phyloP scores from a whole-genome alignment of 192 early-diverging fungal genomes.

The Entophlyctis helioformis region DNA sequence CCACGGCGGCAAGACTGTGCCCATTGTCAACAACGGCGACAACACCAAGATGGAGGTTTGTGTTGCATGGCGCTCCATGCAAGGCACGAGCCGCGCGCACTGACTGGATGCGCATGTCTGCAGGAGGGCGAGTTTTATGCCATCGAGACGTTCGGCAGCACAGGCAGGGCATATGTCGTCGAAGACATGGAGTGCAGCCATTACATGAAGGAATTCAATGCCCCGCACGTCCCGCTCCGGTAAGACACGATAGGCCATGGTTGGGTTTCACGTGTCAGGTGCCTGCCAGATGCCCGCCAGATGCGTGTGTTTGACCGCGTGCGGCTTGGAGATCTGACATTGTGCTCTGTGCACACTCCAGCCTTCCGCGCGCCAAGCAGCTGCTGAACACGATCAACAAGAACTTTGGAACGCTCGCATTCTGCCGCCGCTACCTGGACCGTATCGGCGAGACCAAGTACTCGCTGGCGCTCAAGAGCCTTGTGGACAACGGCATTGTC shows the following conservation, averaged over 20 bases:
- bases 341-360: slow-evolving; percentile 6
- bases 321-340: background rate
- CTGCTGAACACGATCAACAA: slow-evolving; percentile 73
- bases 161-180: slow-evolving; percentile 74
- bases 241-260: slow-evolving; percentile 7
- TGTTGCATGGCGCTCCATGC: background rate
- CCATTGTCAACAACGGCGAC: slow-evolving; percentile 76
- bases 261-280: too few relatives aligned
- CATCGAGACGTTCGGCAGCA: slow-evolving; percentile 92
- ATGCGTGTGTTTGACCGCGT: background rate
- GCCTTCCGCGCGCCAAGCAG: slow-evolving; percentile 59
- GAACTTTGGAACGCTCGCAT: slow-evolving; percentile 87
- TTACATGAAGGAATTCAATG: slow-evolving; percentile 60
- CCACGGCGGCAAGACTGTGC: slow-evolving; percentile 85
- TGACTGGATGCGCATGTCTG: background rate
- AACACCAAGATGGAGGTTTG: slow-evolving; percentile 73
- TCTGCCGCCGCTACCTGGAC: slow-evolving; percentile 93
- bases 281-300: too few relatives aligned
- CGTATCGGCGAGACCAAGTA: slow-evolving; percentile 87
- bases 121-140: slow-evolving; percentile 82
- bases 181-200: slow-evolving; percentile 89
- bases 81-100: background rate
- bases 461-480: slow-evolving; percentile 65
- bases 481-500: slow-evolving; percentile 77
- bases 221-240: slow-evolving; percentile 53